Base-by-base conservation (phyloP, 768 basidiomycete species). In the Leucocoprinus leucothites region DNA sequence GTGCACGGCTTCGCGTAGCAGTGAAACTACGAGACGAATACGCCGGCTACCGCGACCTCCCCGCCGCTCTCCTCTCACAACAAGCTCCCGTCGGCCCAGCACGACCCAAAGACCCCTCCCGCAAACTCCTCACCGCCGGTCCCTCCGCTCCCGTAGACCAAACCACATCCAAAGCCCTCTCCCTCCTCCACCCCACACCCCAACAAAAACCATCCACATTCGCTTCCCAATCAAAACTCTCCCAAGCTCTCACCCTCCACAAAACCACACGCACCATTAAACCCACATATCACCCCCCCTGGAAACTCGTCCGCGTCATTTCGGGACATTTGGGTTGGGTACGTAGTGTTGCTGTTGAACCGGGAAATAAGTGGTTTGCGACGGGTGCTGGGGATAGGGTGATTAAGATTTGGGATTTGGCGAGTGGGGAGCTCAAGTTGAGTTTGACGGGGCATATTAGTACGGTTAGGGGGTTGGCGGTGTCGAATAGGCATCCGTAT, bases 321-420 rank as follows among this genome's bases (percentile, higher is more conserved):
- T 97, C 94, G 1, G 97, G 97, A 0, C 96, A 99, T 71, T 71
- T 99, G 58, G 97, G 97, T 9, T 99, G 97, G 97, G 96, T 99
- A 14, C 84, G 97, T 54, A 89, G 89, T 64, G 89, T 91, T 14
- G 94, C 97, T 2, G 94, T 99, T 35, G 97, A 98, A 70, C 96
- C 96, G 9, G 97, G 94, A 9, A 99, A 99, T 74, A 74, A 95
- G 66, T 99, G 97, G 97, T 98, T 99, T 60, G 97, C 91, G 1
- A 94, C 94, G 0, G 97, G 97, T 57, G 97, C 97, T 0, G 97
- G 97, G 2, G 97, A 98, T 71, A 84, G 97, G 21, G 95, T 99
- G 31, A 90, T 99, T 67, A 98, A 99, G 76, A 94, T 99, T 9
- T 98, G 97, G 97, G 95, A 99, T 68, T 67, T 99, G 62, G 97